A percentile compares a stretch with the other conserved stretches of the same genome.
Conservation (phyloP, 2,329 filamentous ascomycete species). For the Teratosphaeria destructans region DNA sequence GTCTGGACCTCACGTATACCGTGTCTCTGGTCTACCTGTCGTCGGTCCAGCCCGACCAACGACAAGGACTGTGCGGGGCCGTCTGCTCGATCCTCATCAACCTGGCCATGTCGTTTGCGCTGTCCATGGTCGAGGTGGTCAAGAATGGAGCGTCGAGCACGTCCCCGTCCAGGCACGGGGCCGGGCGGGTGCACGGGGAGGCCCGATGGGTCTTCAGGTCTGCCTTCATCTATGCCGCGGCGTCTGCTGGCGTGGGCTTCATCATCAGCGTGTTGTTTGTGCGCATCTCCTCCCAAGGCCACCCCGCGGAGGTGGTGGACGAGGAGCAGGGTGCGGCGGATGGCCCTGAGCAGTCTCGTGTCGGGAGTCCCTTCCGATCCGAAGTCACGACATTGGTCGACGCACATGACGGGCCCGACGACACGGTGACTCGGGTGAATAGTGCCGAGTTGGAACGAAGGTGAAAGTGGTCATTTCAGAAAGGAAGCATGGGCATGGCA, state of each 20-base stretch:
- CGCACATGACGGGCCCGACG: neutral
- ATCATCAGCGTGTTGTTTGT: conserved; percentile 20
- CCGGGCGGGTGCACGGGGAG: neutral
- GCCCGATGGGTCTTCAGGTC: conserved; percentile 14
- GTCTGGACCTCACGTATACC: conserved; percentile 28
- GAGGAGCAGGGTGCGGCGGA: conserved; percentile 9
- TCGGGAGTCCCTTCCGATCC: neutral
- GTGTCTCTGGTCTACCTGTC: conserved; percentile 25
- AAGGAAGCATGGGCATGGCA: neutral
- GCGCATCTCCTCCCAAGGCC: conserved; percentile 17
- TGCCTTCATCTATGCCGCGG: conserved; percentile 23
- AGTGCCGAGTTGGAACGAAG: conserved; percentile 2
- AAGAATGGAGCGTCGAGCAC: conserved; percentile 9
- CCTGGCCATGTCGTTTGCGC: conserved; percentile 26
- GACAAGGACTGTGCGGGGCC: conserved; percentile 27
- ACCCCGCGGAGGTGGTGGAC: conserved; percentile 13
- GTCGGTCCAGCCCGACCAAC: conserved; percentile 20
- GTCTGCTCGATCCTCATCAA: conserved; percentile 27
- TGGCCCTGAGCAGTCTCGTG: neutral
- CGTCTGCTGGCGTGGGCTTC: conserved; percentile 19
- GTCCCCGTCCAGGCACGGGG: neutral
- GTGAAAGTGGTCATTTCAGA: neutral
- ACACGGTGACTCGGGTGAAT: conserved; percentile 3
- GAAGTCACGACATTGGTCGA: neutral
- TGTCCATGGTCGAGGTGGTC: conserved; percentile 25